Evolutionary conservation across 1,284 basidiomycete species (phyloP).

Genomic region (Lignosus rhinocerotis): DNA sequence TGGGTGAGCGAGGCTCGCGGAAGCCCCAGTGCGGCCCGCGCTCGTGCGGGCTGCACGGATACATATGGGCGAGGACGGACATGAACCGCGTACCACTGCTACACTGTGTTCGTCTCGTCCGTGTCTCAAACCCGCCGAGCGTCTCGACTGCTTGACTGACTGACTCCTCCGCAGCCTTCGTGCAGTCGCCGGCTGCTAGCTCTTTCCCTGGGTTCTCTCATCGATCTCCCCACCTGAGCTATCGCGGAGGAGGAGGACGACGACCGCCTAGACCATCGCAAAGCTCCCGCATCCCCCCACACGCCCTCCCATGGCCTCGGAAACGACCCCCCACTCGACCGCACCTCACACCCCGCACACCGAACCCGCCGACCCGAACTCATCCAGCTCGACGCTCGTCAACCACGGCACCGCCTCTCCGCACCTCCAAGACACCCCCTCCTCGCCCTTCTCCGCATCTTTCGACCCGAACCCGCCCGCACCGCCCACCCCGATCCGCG

Average conservation of each 20-base stretch:
- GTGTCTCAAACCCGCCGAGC: not conserved
- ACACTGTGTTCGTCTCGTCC: not conserved
- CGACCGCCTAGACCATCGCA: too few relatives aligned
- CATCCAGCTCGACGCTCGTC: slow-evolving; percentile 24
- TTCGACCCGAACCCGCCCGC: slow-evolving; percentile 26
- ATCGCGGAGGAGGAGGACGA: too few relatives aligned
- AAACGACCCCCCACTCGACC: slow-evolving; percentile 7
- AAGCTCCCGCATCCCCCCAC: not conserved
- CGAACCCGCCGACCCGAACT: slow-evolving; percentile 11
- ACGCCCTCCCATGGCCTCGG: slow-evolving; percentile 3
- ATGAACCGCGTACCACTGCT: not conserved
- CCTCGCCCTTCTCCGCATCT: slow-evolving; percentile 26
- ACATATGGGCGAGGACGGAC: not conserved
- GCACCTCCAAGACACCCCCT: not conserved
- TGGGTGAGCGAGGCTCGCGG: not conserved
- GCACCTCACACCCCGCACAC: slow-evolving; percentile 4
- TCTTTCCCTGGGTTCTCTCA: not conserved
- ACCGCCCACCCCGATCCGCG: slow-evolving; percentile 2
- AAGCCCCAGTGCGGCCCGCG: not conserved
- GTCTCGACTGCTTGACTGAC: not conserved
- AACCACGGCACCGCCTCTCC: not conserved
- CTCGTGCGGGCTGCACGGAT: not conserved
- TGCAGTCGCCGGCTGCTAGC: not conserved
- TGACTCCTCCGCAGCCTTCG: not conserved
- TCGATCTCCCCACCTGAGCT: not conserved